A percentile compares a stretch with the other conserved stretches of the same genome.
These are phyloP conservation scores for Coemansia sp. DNA, from an alignment of 192 early-diverging fungal genomes.

Conservation along the genomic window DNA sequence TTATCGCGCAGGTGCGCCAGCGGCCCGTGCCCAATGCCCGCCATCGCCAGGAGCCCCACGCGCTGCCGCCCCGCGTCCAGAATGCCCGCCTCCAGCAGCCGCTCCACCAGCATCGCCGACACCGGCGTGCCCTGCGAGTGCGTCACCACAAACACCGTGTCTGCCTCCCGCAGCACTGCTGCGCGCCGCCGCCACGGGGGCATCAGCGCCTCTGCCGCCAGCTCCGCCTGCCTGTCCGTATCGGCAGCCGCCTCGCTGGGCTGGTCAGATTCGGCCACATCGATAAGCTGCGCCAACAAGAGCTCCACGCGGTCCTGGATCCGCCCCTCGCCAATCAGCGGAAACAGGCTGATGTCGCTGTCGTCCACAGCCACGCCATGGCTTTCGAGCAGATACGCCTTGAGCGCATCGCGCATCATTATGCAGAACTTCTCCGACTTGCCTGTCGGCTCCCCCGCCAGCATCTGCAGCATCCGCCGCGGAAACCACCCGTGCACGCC, in stretches of 20 bases:
- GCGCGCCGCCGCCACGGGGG: constrained; percentile 23
- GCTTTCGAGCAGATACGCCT: constrained; percentile 55
- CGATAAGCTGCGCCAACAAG: constrained; percentile 68
- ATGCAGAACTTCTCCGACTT: constrained; percentile 86
- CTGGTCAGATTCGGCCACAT: background rate
- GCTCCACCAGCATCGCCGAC: constrained; percentile 70
- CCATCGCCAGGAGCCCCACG: constrained; percentile 84
- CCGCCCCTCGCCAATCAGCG: constrained; percentile 89
- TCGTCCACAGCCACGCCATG: constrained; percentile 47
- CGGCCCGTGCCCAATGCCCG: constrained; percentile 89
- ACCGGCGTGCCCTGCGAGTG: constrained; percentile 96
- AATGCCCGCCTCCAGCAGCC: constrained; percentile 66
- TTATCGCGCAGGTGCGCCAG: constrained; percentile 80
- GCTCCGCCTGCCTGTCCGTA: constrained; percentile 18
- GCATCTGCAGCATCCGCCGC: constrained; percentile 63
- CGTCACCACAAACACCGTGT: constrained; percentile 84
- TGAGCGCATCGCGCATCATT: constrained; percentile 75
- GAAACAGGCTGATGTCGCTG: constrained; percentile 68
- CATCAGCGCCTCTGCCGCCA: constrained; percentile 36
- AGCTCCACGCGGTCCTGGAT: constrained; percentile 85
- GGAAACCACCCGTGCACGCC: constrained; percentile 95
- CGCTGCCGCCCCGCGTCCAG: constrained; percentile 69
- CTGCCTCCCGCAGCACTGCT: constrained; percentile 41
- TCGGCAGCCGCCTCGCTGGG: background rate
- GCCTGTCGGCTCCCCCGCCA: constrained; percentile 92